Evolutionary conservation across 805 yeast genomes (phyloP).

Genomic region (Lachancea nothofagi): DNA sequence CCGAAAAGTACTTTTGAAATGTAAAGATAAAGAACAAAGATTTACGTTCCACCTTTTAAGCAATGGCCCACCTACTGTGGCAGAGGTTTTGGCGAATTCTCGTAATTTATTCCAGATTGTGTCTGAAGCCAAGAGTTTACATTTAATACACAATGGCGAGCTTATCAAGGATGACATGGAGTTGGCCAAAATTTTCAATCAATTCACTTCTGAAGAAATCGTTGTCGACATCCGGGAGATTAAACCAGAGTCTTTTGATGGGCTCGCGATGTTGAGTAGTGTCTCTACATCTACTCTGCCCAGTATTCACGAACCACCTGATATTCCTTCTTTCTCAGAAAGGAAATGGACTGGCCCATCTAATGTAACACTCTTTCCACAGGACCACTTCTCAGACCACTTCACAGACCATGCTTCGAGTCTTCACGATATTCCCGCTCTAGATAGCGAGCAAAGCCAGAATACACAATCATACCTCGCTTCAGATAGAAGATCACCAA

Average conservation of each 20-base stretch:
- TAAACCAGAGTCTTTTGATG: slow-evolving; percentile 14
- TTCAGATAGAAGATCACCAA: too few relatives aligned
- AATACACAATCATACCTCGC: too few relatives aligned
- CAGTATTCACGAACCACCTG: too few relatives aligned
- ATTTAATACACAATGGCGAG: slow-evolving; percentile 18
- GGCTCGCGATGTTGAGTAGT: slow-evolving; percentile 27
- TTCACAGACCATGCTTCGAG: too few relatives aligned
- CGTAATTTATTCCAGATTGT: slow-evolving; percentile 61
- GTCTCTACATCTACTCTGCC: slow-evolving; percentile 19
- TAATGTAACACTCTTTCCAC: background rate
- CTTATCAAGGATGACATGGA: slow-evolving; percentile 42
- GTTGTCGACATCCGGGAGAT: slow-evolving; percentile 37
- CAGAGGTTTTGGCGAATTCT: slow-evolving; percentile 76
- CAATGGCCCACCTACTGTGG: slow-evolving; percentile 73
- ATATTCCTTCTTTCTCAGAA: too few relatives aligned
- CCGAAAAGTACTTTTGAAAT: slow-evolving; percentile 43
- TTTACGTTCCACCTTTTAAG: slow-evolving; percentile 60
- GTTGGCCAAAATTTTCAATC: slow-evolving; percentile 41
- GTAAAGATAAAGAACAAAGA: slow-evolving; percentile 49
- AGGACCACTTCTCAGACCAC: too few relatives aligned
- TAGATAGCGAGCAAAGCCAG: background rate
- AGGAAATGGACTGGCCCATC: too few relatives aligned
- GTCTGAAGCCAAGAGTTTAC: slow-evolving; percentile 14
- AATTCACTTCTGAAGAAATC: slow-evolving; percentile 32
- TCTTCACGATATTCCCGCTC: background rate